A percentile compares a stretch with the other conserved stretches of the same genome.
Evolutionary conservation across 192 early-diverging fungal genomes (phyloP).

Genomic region (Gigaspora rosea): DNA sequence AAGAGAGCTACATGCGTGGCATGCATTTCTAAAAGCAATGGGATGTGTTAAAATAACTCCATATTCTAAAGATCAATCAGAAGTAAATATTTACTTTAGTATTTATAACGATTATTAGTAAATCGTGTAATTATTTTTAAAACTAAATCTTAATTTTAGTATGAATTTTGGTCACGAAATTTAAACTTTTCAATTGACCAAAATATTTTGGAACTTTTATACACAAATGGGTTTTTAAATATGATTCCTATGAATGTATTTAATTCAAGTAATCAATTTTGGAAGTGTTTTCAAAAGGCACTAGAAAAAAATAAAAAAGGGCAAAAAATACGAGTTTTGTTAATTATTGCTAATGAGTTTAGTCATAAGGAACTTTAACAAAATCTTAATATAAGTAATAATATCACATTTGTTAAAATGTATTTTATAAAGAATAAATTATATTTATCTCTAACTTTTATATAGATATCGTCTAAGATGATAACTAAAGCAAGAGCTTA

Average conservation of each 20-base stretch:
- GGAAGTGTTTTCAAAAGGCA: neutral
- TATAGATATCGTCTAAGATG: neutral
- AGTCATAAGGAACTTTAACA: too few species aligned
- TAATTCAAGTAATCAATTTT: neutral
- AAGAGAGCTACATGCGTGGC: neutral
- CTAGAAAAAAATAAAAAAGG: neutral
- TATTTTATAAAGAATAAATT: too few species aligned
- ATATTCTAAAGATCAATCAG: neutral
- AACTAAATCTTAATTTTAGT: neutral
- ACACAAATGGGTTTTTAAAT: neutral
- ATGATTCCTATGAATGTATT: neutral
- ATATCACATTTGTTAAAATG: too few species aligned
- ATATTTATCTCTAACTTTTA: neutral
- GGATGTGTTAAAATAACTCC: neutral
- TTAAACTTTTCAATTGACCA: neutral
- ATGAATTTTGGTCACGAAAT: neutral
- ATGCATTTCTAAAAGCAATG: neutral
- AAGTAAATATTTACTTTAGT: neutral
- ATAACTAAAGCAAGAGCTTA: neutral
- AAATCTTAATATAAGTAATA: too few species aligned
- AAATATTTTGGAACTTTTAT: neutral
- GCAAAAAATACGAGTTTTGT: neutral
- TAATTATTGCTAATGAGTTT: neutral
- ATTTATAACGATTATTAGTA: neutral
- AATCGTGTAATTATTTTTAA: neutral